Conservation (phyloP, 441 rosid genomes). For the Isatis lusitanica region DNA sequence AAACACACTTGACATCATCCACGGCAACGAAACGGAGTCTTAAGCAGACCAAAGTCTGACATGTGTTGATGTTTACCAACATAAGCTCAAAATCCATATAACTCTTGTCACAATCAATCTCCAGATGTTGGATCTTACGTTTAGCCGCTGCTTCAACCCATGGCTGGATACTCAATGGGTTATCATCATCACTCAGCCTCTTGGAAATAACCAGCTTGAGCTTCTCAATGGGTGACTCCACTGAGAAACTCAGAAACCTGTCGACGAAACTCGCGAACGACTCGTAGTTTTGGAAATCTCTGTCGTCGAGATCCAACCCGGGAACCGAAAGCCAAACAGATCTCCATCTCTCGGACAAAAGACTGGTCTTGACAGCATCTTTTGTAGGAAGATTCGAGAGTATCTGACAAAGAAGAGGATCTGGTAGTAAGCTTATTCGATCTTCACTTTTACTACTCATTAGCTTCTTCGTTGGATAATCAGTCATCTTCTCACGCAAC, state of each 20-base stretch:
- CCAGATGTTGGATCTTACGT: neutral
- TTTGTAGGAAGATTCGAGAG: neutral
- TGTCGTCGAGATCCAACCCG: neutral
- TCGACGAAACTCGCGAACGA: neutral
- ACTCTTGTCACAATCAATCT: neutral
- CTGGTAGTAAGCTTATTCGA: neutral
- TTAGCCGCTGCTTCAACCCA: neutral
- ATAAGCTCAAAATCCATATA: neutral
- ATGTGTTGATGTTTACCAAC: neutral
- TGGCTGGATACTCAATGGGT: neutral
- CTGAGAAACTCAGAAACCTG: neutral
- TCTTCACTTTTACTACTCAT: neutral
- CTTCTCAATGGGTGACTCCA: neutral
- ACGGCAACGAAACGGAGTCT: neutral
- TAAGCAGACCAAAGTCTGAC: conserved; percentile 6
- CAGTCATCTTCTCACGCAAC: neutral
- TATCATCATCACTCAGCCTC: neutral
- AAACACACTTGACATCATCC: neutral
- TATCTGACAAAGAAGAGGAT: neutral
- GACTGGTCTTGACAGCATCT: neutral
- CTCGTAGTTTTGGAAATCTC: neutral
- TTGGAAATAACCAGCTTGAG: neutral
- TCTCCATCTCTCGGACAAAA: neutral
- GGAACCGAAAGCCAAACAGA: neutral
- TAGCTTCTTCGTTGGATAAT: neutral